Percentiles rank a stretch among this genome's conserved stretches.
phyloP scores from a whole-genome alignment of 768 basidiomycete genomes.

The Tylopilus subfusipes region DNA sequence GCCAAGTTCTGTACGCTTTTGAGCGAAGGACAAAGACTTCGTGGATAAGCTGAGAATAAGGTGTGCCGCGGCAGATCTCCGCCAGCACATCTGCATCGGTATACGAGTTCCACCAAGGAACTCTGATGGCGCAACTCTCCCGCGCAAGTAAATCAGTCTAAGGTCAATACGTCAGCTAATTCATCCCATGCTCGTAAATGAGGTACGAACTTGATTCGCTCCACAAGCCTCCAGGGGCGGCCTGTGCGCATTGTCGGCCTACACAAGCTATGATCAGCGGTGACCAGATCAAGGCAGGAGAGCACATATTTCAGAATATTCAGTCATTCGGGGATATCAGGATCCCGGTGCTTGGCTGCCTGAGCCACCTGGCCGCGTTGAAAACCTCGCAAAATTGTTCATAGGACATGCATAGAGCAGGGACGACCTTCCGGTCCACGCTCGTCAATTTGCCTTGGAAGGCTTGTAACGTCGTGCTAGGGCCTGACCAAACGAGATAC shows the following conservation, averaged over 20 bases:
- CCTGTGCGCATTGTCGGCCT: conserved; percentile 6
- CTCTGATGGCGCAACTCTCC: conserved; percentile 8
- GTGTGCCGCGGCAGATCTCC: conserved; percentile 3
- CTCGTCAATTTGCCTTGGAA: conserved; percentile 8
- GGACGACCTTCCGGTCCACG: conserved; percentile 11
- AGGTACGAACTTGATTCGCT: conserved; percentile 9
- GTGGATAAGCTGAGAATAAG: conserved; percentile 8
- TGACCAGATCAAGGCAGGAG: background rate
- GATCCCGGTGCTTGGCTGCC: background rate
- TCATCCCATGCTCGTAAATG: background rate
- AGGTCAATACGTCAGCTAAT: background rate
- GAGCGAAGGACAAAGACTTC: conserved; percentile 4
- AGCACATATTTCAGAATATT: conserved; percentile 6
- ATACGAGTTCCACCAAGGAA: conserved; percentile 16
- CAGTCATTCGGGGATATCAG: background rate
- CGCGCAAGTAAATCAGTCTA: conserved; percentile 19
- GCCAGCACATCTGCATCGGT: background rate
- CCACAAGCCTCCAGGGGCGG: conserved; percentile 2
- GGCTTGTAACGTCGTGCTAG: conserved; percentile 4
- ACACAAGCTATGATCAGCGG: background rate
- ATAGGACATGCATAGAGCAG: conserved; percentile 1
- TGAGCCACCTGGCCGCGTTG: background rate
- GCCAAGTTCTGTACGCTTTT: conserved; percentile 5
- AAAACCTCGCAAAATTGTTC: conserved; percentile 8
- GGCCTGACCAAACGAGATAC: conserved; percentile 17